A percentile compares a stretch with the other conserved stretches of the same genome.
Evolutionary conservation across 2,329 filamentous ascomycete genomes (phyloP).

Genomic region (Fusarium foetens): DNA sequence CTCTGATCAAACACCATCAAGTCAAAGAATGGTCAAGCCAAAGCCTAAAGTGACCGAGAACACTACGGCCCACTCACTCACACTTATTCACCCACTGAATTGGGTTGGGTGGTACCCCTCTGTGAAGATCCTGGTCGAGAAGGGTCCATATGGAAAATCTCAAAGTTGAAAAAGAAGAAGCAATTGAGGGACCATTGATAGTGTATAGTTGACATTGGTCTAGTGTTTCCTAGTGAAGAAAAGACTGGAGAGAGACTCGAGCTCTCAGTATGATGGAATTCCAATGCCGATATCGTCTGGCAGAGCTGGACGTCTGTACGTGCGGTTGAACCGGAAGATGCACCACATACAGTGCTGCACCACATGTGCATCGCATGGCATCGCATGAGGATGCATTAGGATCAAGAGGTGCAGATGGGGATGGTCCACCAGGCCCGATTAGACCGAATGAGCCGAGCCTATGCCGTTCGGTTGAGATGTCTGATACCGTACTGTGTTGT

Average conservation of each 20-base stretch:
- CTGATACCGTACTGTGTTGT: not conserved
- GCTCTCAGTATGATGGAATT: not conserved
- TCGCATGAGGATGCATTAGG: constrained; percentile 27
- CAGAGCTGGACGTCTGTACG: not conserved
- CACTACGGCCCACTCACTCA: constrained; percentile 15
- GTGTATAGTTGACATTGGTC: not conserved
- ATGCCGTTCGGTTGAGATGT: constrained; percentile 3
- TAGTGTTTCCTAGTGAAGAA: not conserved
- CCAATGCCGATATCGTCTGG: not conserved
- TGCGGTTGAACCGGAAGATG: constrained; percentile 3
- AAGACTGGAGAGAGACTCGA: not conserved
- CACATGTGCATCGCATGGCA: constrained; percentile 16
- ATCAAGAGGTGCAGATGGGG: constrained; percentile 23
- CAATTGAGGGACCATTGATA: not conserved
- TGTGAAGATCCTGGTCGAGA: constrained; percentile 15
- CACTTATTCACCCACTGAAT: constrained; percentile 28
- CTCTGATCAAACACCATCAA: constrained; percentile 3
- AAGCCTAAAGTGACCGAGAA: constrained; percentile 20
- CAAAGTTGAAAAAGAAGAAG: not conserved
- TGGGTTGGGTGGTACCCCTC: constrained; percentile 10
- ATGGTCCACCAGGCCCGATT: constrained; percentile 7
- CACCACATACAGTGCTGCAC: not conserved
- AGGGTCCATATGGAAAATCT: constrained; percentile 1
- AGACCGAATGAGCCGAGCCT: constrained; percentile 18
- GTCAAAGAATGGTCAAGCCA: not conserved